These are phyloP conservation scores for Grigorovia transvaalensis DNA, from an alignment of 805 yeast genomes.

Conservation along the genomic window DNA sequence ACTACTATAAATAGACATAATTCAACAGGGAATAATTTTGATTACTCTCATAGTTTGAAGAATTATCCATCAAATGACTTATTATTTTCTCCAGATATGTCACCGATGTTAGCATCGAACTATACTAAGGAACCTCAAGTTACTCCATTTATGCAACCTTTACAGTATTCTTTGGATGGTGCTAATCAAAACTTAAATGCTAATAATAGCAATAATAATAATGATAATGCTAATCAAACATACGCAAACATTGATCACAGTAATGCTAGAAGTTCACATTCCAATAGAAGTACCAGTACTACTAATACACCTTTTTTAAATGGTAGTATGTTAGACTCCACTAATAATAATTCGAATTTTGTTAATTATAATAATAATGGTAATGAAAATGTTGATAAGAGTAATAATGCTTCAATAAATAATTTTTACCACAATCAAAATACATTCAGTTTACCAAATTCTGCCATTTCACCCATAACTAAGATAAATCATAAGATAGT, in stretches of 20 bases:
- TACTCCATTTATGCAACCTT: slow-evolving; percentile 10
- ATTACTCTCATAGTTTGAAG: neutral
- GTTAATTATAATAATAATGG: neutral
- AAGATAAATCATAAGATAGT: neutral
- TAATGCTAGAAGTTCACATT: slow-evolving; percentile 45
- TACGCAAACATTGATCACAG: slow-evolving; percentile 26
- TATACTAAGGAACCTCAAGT: slow-evolving; percentile 2
- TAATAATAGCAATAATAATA: neutral
- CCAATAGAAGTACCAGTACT: slow-evolving; percentile 1
- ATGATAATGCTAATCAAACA: neutral
- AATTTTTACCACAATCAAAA: neutral
- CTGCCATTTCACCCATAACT: slow-evolving; percentile 3
- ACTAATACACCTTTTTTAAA: slow-evolving; percentile 3
- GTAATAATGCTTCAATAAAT: neutral
- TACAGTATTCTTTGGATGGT: neutral
- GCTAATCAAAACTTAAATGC: neutral
- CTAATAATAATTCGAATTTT: neutral
- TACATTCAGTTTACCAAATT: slow-evolving; percentile 13
- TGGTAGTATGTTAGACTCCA: neutral
- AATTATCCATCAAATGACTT: slow-evolving; percentile 3
- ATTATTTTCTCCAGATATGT: slow-evolving; percentile 7
- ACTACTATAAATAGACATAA: neutral
- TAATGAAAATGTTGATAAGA: neutral
- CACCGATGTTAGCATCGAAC: slow-evolving; percentile 8
- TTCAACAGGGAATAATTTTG: neutral